Base-by-base conservation (phyloP, 805 yeast species). In the Hanseniaspora lindneri region DNA sequence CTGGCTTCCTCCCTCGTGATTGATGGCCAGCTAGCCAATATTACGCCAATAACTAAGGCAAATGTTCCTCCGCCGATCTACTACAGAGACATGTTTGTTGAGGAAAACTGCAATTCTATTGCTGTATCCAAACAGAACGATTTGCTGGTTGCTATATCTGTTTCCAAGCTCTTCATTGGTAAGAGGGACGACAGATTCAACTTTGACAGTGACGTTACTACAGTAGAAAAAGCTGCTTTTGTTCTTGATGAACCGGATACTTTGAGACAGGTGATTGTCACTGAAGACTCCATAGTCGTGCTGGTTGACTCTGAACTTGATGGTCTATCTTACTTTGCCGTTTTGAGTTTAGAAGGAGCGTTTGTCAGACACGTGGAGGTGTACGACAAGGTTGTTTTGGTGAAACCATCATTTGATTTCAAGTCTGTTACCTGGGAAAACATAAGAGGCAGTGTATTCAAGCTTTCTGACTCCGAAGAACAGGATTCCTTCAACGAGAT, bases 41-140 rank as follows among this genome's bases (percentile, higher is more conserved):
- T 87, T 20, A 89, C 98, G 0, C 96, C 97, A 0, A 69, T 92
- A 32, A 72, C 82, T 1, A 60, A 79, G 27, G 95, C 95, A 1
- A 86, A 80, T 60, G 89, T 86, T 10, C 99, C 99, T 3, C 99
- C 99, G 0, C 99, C 99, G 37, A 77, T 85, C 60, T 73, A 84
- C 21, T 80, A 73, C 59, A 72, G 94, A 51, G 83, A 79, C 42
- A 63, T 85, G 44, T 75, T 72, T 9, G 66, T 77, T 11, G 69
- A 68, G 8, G 69, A 66, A 1, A 75, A 75, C 50, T 76, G 86
- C 7, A 61, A 71, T 19, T 85, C 82, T 57, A 74, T 76, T 37
- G 82, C 94, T 0, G 74, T 79, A 4, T 75, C 80, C 52, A 63
- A 71, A 44, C 67, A 76, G 10, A 85, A 82, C 60, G 74, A 72